phyloP scores from a whole-genome alignment of 371 early-diverging fungal genomes.

The Blakeslea trispora region DNA sequence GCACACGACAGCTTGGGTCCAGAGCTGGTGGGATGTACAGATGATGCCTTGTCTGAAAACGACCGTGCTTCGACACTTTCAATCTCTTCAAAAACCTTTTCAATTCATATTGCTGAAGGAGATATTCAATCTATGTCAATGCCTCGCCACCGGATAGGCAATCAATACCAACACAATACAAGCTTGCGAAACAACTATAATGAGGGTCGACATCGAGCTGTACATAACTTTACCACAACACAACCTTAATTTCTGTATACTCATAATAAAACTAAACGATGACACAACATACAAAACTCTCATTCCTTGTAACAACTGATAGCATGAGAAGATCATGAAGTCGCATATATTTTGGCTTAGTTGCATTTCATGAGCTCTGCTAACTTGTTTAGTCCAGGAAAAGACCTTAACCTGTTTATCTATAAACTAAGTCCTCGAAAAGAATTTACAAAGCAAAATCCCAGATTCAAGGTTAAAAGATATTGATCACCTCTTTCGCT shows the following conservation, averaged over 20 bases:
- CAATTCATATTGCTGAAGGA: conserved; percentile 4
- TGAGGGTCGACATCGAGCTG: conserved; percentile 21
- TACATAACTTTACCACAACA: conserved; percentile 15
- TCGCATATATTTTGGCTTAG: no score
- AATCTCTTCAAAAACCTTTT: conserved; percentile 23
- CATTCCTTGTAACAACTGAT: no score
- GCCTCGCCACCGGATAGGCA: conserved; percentile 17
- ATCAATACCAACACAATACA: neutral
- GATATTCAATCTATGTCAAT: neutral
- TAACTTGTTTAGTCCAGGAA: no score
- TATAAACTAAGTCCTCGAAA: no score
- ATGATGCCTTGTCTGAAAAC: neutral
- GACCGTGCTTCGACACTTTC: conserved; percentile 24
- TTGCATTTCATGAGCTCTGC: no score
- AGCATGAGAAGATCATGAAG: no score
- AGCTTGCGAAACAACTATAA: neutral
- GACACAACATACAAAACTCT: no score
- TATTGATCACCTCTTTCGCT: no score
- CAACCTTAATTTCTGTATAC: neutral
- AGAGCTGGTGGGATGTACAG: neutral
- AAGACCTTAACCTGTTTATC: no score
- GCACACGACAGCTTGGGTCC: neutral
- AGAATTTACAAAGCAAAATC: no score
- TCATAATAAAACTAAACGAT: neutral
- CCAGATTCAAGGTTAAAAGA: no score